Base-by-base conservation (phyloP, 2,329 filamentous ascomycete species). In the Fusarium chlamydosporum region DNA sequence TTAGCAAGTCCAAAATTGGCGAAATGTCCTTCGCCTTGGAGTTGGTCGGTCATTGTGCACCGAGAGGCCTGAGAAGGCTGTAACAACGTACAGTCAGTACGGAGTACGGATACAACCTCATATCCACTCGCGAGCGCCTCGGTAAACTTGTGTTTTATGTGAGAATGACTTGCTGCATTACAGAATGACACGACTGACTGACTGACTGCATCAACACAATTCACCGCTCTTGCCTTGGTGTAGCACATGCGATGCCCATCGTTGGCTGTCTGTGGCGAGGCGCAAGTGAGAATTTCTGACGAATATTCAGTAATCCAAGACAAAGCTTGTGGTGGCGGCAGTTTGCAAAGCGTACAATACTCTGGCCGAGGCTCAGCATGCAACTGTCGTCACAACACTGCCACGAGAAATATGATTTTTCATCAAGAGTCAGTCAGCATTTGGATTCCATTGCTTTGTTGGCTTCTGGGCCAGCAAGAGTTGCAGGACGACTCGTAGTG, bases 401-500 rank as follows among this genome's bases (percentile, higher is more conserved):
- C 57, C 59, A 70, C 62, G 51, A 56, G 57, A 70, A 61, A 45
- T 53, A 59, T 46, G 40, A 52, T 53, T 52, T 35, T 54, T 45
- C 43, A 51, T 51, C 40, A 35, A 45, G 29, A 50, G 43, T 56
- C 56, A 61, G 61, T 50, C 43, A 56, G 56, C 47, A 29, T 37
- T 42, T 13, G 46, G 41, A 43, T 51, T 40, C 23, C 47, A 42
- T 50, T 40, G 58, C 31, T 43, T 63, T 63, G 58, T 62, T 63
- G 60, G 60, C 61, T 51, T 16, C 53, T 63, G 53, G 45, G 55
- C 71, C 65, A 68, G 66, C 61, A 31, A 68, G 59, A 70, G 65
- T 55, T 58, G 56, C 67, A 70, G 64, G 57, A 54, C 48, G 40
- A 69, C 58, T 74, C 71, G 71, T 72, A 73, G 71, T 47, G 70